Evolutionary conservation across 2,329 filamentous ascomycete species (phyloP).

Genomic region (Teratosphaeria epicoccoides): DNA sequence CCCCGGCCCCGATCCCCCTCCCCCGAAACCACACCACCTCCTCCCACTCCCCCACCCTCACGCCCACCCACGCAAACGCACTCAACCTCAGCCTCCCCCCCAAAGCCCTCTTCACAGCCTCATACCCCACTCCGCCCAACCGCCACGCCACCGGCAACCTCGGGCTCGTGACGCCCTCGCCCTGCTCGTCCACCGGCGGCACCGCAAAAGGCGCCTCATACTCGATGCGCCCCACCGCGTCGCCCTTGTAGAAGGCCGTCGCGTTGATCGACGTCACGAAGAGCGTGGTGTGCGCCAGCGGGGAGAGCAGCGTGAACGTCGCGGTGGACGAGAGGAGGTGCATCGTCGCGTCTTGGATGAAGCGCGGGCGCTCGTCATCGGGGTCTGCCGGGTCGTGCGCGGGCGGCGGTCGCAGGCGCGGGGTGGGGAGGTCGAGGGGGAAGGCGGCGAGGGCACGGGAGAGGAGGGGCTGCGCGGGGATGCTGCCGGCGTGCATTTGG

Average conservation of each 20-base stretch:
- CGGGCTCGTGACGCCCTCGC: slow-evolving; percentile 59
- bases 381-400: slow-evolving; percentile 30
- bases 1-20: slow-evolving; percentile 36
- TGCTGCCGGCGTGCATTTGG: slow-evolving; percentile 57
- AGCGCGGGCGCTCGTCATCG: slow-evolving; percentile 46
- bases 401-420: slow-evolving; percentile 48
- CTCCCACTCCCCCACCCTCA: slow-evolving; percentile 71
- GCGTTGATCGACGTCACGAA: slow-evolving; percentile 73
- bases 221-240: slow-evolving; percentile 65
- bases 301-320: slow-evolving; percentile 71
- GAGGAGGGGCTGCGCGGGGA: slow-evolving; percentile 63
- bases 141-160: slow-evolving; percentile 74
- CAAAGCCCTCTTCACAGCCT: slow-evolving; percentile 66
- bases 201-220: slow-evolving; percentile 66
- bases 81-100: slow-evolving; percentile 71
- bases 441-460: slow-evolving; percentile 64
- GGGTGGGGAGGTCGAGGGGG: slow-evolving; percentile 60
- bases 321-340: slow-evolving; percentile 81
- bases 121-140: slow-evolving; percentile 67
- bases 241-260: slow-evolving; percentile 67
- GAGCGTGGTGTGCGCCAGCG: slow-evolving; percentile 60
- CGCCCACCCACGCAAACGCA: slow-evolving; percentile 62
- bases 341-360: slow-evolving; percentile 76
- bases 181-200: slow-evolving; percentile 41
- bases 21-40: slow-evolving; percentile 54